Base-by-base conservation (phyloP, 257 asterid genomes). In the Knoxia roxburghii region DNA sequence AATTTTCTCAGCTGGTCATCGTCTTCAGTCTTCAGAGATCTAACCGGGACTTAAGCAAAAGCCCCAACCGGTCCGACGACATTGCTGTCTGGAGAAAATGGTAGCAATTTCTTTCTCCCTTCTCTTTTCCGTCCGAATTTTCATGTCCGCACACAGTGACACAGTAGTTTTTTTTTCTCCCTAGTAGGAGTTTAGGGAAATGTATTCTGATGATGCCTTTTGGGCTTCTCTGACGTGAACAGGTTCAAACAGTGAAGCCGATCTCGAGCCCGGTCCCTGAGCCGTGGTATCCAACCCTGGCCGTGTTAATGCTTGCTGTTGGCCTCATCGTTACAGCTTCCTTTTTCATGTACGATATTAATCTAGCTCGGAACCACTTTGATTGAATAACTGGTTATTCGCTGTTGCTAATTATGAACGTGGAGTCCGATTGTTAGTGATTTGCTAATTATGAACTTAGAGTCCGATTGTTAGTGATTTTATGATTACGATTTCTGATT, bases 241-340 rank as follows among this genome's bases (percentile, higher is more conserved):
- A 86, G 96, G 92, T 77, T 46, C 95, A 73, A 72, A 79, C 95
- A 15, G 86, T 32, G 81, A 93, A 93, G 83, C 86, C 96, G 77
- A 87, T 93, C 73, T 88, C 90, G 17, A 92, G 98, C 79, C 98
- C 98, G 21, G 94, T 92, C 29, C 95, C 97, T 7, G 93, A 73
- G 73, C 81, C 71, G 64, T 89, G 95, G 98, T 92, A 87, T 82
- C 98, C 98, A 43, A 83, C 88, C 32, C 89, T 92, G 53, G 80
- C 97, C 13, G 62, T 86, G 56, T 64, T 92, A 20, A 80, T 89
- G 96, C 96, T 92, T 78, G 79, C 87, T 35, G 64, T 92, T 49
- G 98, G 98, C 37, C 98, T 92, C 68, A 46, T 88, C 52, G 72
- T 89, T 53, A 85, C 98, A 30, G 98, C 98, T 45, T 78, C 85